phyloP scores from a whole-genome alignment of 805 yeast genomes.

The Isabelozyma pseudorhagii region DNA sequence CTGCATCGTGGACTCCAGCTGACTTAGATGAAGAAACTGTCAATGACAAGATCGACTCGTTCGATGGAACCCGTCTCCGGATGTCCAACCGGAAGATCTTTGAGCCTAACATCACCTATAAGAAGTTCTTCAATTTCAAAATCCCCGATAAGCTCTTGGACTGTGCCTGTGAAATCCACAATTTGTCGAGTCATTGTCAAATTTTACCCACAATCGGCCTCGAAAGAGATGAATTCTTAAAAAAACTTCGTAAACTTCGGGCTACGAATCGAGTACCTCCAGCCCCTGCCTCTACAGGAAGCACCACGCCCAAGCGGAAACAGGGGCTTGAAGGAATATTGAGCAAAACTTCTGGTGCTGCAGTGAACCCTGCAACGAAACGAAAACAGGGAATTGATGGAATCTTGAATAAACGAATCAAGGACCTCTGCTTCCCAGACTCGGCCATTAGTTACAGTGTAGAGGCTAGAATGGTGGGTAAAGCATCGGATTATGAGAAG shows the following conservation, averaged over 20 bases:
- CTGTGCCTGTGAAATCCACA: conserved; percentile 25
- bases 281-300: background rate
- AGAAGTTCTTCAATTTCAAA: conserved; percentile 24
- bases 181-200: conserved; percentile 19
- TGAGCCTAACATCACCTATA: conserved; percentile 20
- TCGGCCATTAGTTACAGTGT: conserved; percentile 26
- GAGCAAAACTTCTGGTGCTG: background rate
- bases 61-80: conserved; percentile 15
- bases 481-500: conserved; percentile 14
- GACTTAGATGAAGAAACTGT: conserved; percentile 6
- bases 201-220: conserved; percentile 23
- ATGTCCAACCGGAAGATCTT: conserved; percentile 14
- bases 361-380: background rate
- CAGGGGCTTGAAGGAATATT: conserved; percentile 2
- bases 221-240: conserved; percentile 21
- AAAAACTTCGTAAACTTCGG: conserved; percentile 12
- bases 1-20: conserved; percentile 29
- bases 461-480: conserved; percentile 25
- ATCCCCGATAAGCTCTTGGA: conserved; percentile 25
- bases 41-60: conserved; percentile 13
- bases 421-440: conserved; percentile 23
- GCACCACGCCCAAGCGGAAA: background rate
- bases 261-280: background rate
- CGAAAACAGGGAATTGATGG: conserved; percentile 2
- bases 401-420: conserved; percentile 8